Percentiles rank a stretch among this genome's conserved stretches.
Conservation (phyloP, 257 asterid genomes). For the Ehretia macrophylla region DNA sequence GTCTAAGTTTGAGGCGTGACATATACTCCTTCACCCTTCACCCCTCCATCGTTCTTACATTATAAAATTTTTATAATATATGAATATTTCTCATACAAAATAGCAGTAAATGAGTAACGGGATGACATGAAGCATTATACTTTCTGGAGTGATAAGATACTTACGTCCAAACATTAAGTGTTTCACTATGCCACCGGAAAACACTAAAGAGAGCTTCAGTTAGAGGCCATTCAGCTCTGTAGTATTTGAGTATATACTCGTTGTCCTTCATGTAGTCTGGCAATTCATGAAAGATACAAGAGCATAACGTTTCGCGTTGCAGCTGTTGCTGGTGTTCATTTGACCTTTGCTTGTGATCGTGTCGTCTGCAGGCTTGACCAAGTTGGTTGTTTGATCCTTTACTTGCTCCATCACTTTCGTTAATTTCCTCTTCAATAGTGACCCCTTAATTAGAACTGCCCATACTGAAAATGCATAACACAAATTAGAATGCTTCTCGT, state of each 20-base stretch:
- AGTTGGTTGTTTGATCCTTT: conserved; percentile 3
- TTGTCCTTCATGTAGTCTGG: conserved; percentile 97
- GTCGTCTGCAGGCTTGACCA: conserved; percentile 12
- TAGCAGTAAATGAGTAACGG: no score
- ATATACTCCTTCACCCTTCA: no score
- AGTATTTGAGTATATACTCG: conserved; percentile 69
- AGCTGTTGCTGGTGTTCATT: no score
- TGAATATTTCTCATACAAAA: no score
- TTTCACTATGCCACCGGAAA: conserved; percentile 94
- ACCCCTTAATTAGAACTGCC: conserved; percentile 18
- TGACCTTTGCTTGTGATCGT: conserved; percentile 3
- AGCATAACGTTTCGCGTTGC: conserved; percentile 15
- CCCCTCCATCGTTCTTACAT: no score
- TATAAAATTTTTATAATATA: no score
- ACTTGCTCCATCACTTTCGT: conserved; percentile 29
- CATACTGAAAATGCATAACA: conserved; percentile 12
- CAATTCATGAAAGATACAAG: conserved; percentile 61
- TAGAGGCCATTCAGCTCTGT: conserved; percentile 79
- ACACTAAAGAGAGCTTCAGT: conserved; percentile 76
- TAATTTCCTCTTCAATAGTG: conserved; percentile 44
- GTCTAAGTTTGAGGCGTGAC: no score
- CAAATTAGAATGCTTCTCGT: no score
- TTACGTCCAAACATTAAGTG: conserved; percentile 97
- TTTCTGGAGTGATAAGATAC: no score
- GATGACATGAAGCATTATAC: no score